phyloP scores from a whole-genome alignment of 2,329 filamentous ascomycete species.

The Aureobasidium namibiae region DNA sequence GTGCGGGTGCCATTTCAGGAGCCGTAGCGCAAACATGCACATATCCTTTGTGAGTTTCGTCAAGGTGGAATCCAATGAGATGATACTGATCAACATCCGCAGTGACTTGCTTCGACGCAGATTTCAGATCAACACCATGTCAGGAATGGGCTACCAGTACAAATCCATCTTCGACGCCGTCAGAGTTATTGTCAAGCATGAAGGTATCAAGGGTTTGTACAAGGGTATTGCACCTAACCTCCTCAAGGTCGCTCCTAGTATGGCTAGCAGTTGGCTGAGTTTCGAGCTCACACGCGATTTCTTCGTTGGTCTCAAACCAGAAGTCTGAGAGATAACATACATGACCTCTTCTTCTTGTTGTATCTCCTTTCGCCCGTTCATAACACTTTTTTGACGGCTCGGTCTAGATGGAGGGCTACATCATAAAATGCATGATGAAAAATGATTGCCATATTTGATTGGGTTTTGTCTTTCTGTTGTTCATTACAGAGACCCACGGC shows the following conservation, averaged over 20 bases:
- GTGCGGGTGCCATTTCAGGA: slow-evolving; percentile 87
- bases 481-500: neutral
- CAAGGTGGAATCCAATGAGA: neutral
- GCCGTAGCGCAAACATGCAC: slow-evolving; percentile 96
- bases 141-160: slow-evolving; percentile 94
- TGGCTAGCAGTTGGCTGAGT: slow-evolving; percentile 97
- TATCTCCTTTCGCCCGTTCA: neutral
- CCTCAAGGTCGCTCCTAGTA: slow-evolving; percentile 93
- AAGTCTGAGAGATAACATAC: neutral
- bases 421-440: slow-evolving; percentile 4
- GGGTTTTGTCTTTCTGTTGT: neutral
- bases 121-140: slow-evolving; percentile 99
- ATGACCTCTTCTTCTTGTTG: neutral
- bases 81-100: neutral
- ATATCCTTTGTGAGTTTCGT: slow-evolving; percentile 79
- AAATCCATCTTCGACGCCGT: slow-evolving; percentile 79
- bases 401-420: neutral
- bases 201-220: slow-evolving; percentile 80
- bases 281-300: slow-evolving; percentile 92
- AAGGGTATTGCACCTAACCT: slow-evolving; percentile 94
- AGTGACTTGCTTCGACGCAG: slow-evolving; percentile 86
- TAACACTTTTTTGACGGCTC: neutral
- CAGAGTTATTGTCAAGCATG: slow-evolving; percentile 69
- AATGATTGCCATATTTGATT: neutral
- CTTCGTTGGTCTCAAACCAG: slow-evolving; percentile 45